These are phyloP conservation scores for Canariomyces notabilis DNA, from an alignment of 2,329 filamentous ascomycete genomes.

Conservation along the genomic window DNA sequence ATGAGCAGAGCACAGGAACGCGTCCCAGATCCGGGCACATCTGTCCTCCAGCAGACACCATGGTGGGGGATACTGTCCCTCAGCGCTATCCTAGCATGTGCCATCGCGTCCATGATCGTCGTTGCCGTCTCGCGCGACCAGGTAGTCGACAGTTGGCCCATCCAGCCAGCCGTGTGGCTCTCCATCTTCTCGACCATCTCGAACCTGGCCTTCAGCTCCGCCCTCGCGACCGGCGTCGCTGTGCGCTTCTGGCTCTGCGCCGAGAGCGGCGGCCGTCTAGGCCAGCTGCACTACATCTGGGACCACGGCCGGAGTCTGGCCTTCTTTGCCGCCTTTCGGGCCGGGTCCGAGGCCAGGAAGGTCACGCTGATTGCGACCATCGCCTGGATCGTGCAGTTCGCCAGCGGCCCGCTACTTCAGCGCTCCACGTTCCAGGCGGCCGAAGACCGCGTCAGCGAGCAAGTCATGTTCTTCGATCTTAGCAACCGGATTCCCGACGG, in stretches of 20 bases:
- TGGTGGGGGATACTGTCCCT: slow-evolving; percentile 7
- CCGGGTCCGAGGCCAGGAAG: slow-evolving; percentile 11
- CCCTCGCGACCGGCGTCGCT: slow-evolving; percentile 13
- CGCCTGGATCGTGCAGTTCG: slow-evolving; percentile 13
- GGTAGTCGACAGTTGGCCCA: slow-evolving; percentile 1
- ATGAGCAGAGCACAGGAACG: too few relatives aligned
- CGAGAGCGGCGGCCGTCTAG: slow-evolving; percentile 2
- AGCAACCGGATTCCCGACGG: slow-evolving; percentile 13
- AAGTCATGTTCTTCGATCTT: slow-evolving; percentile 9
- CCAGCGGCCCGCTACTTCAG: slow-evolving; percentile 11
- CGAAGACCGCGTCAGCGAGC: slow-evolving; percentile 1
- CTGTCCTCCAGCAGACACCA: slow-evolving; percentile 7
- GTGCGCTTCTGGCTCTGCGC: slow-evolving; percentile 15
- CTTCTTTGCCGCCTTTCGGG: slow-evolving; percentile 9
- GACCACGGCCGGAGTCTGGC: slow-evolving; percentile 11
- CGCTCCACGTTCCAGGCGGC: slow-evolving; percentile 6
- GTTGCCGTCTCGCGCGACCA: slow-evolving; percentile 8
- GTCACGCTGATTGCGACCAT: slow-evolving; percentile 9
- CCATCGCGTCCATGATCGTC: slow-evolving; percentile 7
- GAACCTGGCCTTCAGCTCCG: slow-evolving; percentile 12
- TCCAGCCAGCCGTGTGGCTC: slow-evolving; percentile 13
- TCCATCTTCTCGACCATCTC: slow-evolving; percentile 14
- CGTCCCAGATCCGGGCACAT: too few relatives aligned
- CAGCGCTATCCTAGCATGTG: slow-evolving; percentile 1
- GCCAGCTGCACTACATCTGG: slow-evolving; percentile 18